Evolutionary conservation across 768 basidiomycete genomes (phyloP), one percentile per base, ranked within the genome.

Genomic region (Strobilomyces confusus): DNA sequence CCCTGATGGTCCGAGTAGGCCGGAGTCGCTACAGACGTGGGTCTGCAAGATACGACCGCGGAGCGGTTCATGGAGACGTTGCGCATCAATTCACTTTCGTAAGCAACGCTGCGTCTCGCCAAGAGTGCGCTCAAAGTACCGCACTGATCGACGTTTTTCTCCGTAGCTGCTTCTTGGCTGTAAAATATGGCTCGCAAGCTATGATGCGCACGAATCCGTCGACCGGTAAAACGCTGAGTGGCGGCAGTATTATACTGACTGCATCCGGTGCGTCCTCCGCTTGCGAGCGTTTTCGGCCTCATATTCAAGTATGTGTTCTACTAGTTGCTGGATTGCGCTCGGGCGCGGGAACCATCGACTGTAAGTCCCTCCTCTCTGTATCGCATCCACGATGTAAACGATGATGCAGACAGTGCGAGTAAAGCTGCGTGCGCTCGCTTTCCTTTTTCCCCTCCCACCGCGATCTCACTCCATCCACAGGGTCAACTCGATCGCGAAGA

Each of bases 401-500:
- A 55, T 40, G 44, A 58, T 55, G 50, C 68, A 87, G 93, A 95
- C 62, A 93, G 91, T 61, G 92, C 92, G 48, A 90, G 89, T 61
- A 97, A 97, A 75, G 89, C 93, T 30, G 92, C 92, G 92, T 93
- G 64, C 72, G 86, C 74, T 47, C 17, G 4, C 13, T 46, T 25
- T 34, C 9, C 46, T 26, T 37, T 44, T 48, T 7, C 42, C 36
- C 36, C 14, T 50, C 22, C 9, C 48, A 19, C 4, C 30, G 44
- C 33, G 44, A 48, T 48, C 52, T 52, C 34, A 64, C n/a, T 42
- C 48, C 33, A 23, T 22, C 40, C 36, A 17, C 57, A 93, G 89
- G 12, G 93, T 97, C 22, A 92, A 92, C 67, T 91, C 84, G 42
- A 83, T 95, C 60, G 94, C 92, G 9, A 82, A 91, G 64, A 94